Evolutionary conservation across 495 filamentous ascomycete genomes (phyloP).

Genomic region (Penicillium salamii): DNA sequence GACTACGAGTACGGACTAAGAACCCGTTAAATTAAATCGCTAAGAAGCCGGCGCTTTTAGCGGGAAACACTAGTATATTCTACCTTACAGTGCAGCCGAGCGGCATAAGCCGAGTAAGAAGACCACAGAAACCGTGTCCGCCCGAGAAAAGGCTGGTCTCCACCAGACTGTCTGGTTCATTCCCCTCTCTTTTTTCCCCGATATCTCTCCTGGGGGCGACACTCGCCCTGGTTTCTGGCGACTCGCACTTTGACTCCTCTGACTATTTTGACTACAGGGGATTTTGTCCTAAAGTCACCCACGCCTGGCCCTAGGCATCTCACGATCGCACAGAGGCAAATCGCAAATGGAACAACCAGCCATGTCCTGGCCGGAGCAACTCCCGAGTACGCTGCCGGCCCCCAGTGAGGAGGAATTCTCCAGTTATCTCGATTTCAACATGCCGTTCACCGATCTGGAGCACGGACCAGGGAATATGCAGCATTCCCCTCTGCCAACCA

Average conservation of each 20-base stretch:
- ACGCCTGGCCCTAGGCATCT: no score
- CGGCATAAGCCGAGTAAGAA: not conserved
- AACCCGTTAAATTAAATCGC: no score
- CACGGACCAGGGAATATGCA: constrained; percentile 36
- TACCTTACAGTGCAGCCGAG: no score
- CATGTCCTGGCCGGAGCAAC: constrained; percentile 42
- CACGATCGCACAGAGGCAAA: no score
- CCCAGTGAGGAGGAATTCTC: constrained; percentile 50
- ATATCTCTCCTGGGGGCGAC: not conserved
- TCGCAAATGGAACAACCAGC: constrained; percentile 38
- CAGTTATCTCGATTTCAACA: constrained; percentile 53
- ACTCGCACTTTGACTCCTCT: no score
- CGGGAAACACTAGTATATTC: no score
- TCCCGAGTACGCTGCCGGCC: constrained; percentile 30
- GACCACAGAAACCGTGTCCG: constrained; percentile 5
- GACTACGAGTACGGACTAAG: no score
- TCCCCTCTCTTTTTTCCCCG: not conserved
- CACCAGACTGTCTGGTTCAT: constrained; percentile 2
- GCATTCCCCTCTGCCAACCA: constrained; percentile 33
- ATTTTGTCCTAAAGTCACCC: no score
- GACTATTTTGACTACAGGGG: no score
- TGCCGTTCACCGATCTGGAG: constrained; percentile 49
- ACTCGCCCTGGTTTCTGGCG: not conserved
- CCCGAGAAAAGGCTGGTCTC: constrained; percentile 11
- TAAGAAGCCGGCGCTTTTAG: no score